Base-by-base conservation (phyloP, 257 asterid genomes). In the Agastache rugosa region DNA sequence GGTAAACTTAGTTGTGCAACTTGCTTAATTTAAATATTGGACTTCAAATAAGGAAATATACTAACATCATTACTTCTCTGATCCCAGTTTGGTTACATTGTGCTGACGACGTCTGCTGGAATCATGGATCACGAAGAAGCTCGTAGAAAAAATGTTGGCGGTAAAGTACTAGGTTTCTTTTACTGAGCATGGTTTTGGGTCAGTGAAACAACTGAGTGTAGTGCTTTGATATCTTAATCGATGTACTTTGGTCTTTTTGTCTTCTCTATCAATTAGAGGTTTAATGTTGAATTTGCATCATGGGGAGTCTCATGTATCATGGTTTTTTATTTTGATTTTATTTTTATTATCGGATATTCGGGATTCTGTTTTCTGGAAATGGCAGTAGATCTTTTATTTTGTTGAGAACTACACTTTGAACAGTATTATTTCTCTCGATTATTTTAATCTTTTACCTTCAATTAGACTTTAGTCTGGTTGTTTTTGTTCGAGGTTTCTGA, bases 121-220 rank as follows among this genome's bases (percentile, higher is more conserved):
- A 78, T 78, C 72, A 78, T 78, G 82, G 82, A 78, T 61, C 82
- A 78, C 16, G 82, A 78, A 73, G 82, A 78, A 73, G 82, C 79
- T 41, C 79, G 82, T 7, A 59, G 82, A n/a, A 78, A 78, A 34
- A 78, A 78, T 50, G 75, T 78, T 3, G 82, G 79, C 0, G 79
- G 82, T 44, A 78, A 78, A 67, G 79, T 78, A 10, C 79, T 73
- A 4, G 82, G 82, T 20, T 78, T 78, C 82, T 78, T 78, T 50
- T 78, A 78, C 68, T 78, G 41, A 48, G 56, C 66, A 8, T 11
- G 20, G n/a, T 50, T 50, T 16, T n/a, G 22, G 56, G 37, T 31
- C 7, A 31, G 37, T 29, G 34, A 29, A 5, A 29, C 34, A 2
- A 29, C 34, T 48, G 55, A 16, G 29, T 41, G 15, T 8, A 50